A percentile compares a stretch with the other conserved stretches of the same genome.
These are phyloP conservation scores for Ulmus americana DNA, from an alignment of 331 rosid genomes.

Conservation along the genomic window DNA sequence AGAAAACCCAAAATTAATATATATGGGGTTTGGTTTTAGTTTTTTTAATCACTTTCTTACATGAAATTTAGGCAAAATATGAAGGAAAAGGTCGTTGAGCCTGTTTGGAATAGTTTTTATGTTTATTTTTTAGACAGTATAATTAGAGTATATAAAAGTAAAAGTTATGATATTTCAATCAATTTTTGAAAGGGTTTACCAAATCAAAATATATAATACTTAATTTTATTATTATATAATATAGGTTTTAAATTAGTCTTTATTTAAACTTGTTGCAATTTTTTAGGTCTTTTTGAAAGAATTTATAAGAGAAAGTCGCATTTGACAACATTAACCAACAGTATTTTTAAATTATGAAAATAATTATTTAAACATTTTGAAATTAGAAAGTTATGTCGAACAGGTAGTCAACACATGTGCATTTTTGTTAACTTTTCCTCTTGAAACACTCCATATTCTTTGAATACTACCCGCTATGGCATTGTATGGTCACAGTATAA, in stretches of 20 bases:
- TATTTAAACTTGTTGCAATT: no score
- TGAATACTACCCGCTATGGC: slow-evolving; percentile 35
- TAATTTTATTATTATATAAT: no score
- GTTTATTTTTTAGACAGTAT: neutral
- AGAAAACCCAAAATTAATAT: neutral
- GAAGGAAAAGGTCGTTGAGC: neutral
- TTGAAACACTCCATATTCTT: slow-evolving; percentile 24
- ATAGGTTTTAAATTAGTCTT: no score
- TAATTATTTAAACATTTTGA: neutral
- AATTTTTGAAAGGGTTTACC: no score
- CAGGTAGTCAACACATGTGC: slow-evolving; percentile 6
- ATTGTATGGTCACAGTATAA: slow-evolving; percentile 27
- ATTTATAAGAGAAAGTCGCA: neutral
- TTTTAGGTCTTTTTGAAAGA: no score
- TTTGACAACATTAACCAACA: neutral
- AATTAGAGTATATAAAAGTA: no score
- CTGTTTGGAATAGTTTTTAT: neutral
- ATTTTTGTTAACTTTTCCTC: slow-evolving; percentile 37
- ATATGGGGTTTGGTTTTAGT: neutral
- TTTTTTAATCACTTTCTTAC: neutral
- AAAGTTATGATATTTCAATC: no score
- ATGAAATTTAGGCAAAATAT: neutral
- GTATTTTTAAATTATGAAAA: neutral
- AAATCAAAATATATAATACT: no score
- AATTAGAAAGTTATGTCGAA: neutral